Conservation (phyloP, 2,329 filamentous ascomycete genomes). For the Cladosporium austrohemisphaericum region DNA sequence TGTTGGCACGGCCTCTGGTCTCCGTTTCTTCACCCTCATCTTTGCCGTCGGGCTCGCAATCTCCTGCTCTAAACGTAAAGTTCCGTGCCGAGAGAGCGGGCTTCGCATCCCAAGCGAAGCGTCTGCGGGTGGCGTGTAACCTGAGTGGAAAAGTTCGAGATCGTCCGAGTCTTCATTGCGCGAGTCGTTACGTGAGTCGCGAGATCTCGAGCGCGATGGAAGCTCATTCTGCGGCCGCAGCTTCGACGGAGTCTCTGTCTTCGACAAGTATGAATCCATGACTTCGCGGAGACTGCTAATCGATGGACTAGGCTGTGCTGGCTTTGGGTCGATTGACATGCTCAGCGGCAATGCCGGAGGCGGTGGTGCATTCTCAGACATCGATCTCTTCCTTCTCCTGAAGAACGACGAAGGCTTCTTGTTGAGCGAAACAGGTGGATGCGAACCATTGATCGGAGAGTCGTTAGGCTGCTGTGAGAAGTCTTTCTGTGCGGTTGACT, state of each 20-base stretch:
- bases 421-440: conserved; percentile 51
- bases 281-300: conserved; percentile 78
- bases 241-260: conserved; percentile 20
- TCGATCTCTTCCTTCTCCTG: conserved; percentile 84
- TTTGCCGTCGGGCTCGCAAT: conserved; percentile 37
- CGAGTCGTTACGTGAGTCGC: conserved; percentile 21
- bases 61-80: conserved; percentile 21
- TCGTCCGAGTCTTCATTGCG: conserved; percentile 33
- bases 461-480: neutral
- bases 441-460: conserved; percentile 1
- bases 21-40: conserved; percentile 37
- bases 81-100: conserved; percentile 27
- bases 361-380: conserved; percentile 63
- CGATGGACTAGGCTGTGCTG: conserved; percentile 44
- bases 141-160: conserved; percentile 66
- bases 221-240: conserved; percentile 14
- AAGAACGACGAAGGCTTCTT: conserved; percentile 97
- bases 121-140: conserved; percentile 68
- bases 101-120: conserved; percentile 58
- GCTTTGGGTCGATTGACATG: conserved; percentile 32
- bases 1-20: conserved; percentile 9
- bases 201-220: conserved; percentile 29
- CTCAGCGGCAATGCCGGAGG: conserved; percentile 50
- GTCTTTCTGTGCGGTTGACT: conserved; percentile 10
- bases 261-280: conserved; percentile 75